Percentiles rank a stretch among this genome's conserved stretches.
Evolutionary conservation across 208 protist species (phyloP).

Genomic region (Trypanosoma mega): DNA sequence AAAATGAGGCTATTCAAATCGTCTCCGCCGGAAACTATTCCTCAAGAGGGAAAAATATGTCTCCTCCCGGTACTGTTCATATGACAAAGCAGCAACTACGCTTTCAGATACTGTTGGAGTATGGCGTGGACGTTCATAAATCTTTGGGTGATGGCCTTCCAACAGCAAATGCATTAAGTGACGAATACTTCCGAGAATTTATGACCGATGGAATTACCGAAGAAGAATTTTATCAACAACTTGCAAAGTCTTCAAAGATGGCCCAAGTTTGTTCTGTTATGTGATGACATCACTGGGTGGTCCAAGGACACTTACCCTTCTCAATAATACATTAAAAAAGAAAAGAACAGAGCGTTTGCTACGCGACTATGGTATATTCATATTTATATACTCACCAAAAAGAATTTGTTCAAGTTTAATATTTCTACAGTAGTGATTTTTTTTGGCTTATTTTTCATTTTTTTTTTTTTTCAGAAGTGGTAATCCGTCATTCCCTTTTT

Average conservation of each 20-base stretch:
- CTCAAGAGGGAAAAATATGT: not conserved
- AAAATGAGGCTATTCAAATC: conserved; percentile 16
- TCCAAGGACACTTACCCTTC: no score
- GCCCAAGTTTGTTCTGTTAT: conserved; percentile 27
- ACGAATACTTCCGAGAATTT: conserved; percentile 12
- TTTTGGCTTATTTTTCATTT: not conserved
- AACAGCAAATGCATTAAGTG: conserved; percentile 3
- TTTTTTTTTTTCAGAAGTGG: not conserved
- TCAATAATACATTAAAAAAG: no score
- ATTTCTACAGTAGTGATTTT: not conserved
- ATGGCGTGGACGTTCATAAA: conserved; percentile 28
- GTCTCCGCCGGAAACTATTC: not conserved
- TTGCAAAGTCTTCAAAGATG: conserved; percentile 31
- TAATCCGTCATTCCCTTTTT: no score
- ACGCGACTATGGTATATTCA: no score
- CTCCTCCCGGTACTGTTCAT: conserved; percentile 3
- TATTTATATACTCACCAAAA: not conserved
- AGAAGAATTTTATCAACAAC: conserved; percentile 32
- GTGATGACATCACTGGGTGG: not conserved
- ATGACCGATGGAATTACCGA: conserved; percentile 22
- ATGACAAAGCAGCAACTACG: conserved; percentile 36
- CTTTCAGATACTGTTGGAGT: conserved; percentile 31
- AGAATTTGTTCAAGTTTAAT: not conserved
- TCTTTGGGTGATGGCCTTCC: conserved; percentile 25
- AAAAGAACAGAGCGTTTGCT: no score